Evolutionary conservation across 345 rosid species (phyloP), one percentile per base, ranked within the genome.

Genomic region (Psidium guajava): DNA sequence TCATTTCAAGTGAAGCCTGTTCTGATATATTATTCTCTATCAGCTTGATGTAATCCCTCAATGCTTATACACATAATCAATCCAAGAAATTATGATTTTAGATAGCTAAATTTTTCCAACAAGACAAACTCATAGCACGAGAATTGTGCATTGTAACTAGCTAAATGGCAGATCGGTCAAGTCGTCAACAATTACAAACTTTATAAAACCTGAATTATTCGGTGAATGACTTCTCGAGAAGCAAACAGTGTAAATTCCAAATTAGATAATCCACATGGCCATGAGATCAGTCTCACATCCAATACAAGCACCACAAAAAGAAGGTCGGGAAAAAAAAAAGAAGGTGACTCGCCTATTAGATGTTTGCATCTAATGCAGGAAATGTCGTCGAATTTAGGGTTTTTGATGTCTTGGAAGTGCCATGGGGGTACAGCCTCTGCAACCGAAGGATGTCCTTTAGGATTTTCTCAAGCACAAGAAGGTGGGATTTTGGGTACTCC

Each of bases 401-500:
- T 36, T 15, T 24, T 16, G 7, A 55, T 56, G 59, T 13, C 50
- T 49, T 12, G 87, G 40, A 83, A 53, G 36, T 42, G n/a, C 36
- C 77, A 40, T 81, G 12, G 86, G 81, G 82, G 51, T 11, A 50
- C 83, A 27, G 28, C 36, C 32, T 82, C 44, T 27, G 49, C 59
- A 56, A 52, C 56, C 84, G 24, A 44, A 69, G 47, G 83, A 54
- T 82, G 44, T 32, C 49, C 59, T 56, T 32, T 40, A 4, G 47
- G 61, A 3, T 22, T 28, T 53, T 27, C 50, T n/a, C 88, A 91
- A 85, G 93, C 84, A 77, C 88, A 87, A 50, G 91, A 82, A 36
- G 96, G 98, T 54, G 98, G 99, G 88, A 97, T 82, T 44, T 93
- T 89, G 16, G 95, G 87, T 61, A 97, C 83, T 69, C 99, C 99